Percentiles rank a stretch among this genome's conserved stretches.
phyloP scores from a whole-genome alignment of 495 filamentous ascomycete genomes.

The Podospora australis region DNA sequence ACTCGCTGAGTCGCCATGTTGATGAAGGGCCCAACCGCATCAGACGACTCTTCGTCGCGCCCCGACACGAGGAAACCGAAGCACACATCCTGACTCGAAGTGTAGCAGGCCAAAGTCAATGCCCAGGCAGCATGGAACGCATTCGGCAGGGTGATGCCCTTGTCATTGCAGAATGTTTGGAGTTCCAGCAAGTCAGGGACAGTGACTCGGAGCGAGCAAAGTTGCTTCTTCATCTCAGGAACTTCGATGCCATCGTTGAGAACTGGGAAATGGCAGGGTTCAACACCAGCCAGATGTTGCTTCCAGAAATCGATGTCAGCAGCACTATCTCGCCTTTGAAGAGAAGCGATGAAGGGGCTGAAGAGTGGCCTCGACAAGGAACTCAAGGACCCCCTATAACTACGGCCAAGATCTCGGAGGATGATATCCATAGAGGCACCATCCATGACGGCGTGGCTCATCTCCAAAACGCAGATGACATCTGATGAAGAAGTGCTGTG shows the following conservation, averaged over 20 bases:
- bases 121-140: conserved; percentile 37
- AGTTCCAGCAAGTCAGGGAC: conserved; percentile 6
- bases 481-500: conserved; percentile 22
- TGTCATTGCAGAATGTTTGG: conserved; percentile 11
- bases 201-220: conserved; percentile 12
- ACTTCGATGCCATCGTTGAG: conserved; percentile 10
- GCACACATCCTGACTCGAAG: conserved; percentile 34
- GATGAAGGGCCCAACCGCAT: conserved; percentile 48
- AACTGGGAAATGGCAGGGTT: conserved; percentile 20
- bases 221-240: background rate
- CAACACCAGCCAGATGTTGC: conserved; percentile 19
- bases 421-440: conserved; percentile 49
- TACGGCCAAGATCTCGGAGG: conserved; percentile 8
- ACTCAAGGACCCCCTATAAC: conserved; percentile 6
- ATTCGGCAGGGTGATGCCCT: conserved; percentile 22
- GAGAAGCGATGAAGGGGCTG: conserved; percentile 39
- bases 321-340: conserved; percentile 49
- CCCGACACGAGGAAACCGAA: conserved; percentile 40
- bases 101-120: conserved; percentile 33
- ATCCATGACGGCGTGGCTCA: conserved; percentile 60
- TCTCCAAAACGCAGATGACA: conserved; percentile 46
- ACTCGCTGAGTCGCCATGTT: conserved; percentile 51
- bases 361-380: conserved; percentile 23
- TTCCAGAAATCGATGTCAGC: conserved; percentile 21
- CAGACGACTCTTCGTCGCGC: conserved; percentile 36